Evolutionary conservation across 2,329 filamentous ascomycete species (phyloP), one percentile per base, ranked within the genome.

Genomic region (Stachybotrys chlorohalonatus): DNA sequence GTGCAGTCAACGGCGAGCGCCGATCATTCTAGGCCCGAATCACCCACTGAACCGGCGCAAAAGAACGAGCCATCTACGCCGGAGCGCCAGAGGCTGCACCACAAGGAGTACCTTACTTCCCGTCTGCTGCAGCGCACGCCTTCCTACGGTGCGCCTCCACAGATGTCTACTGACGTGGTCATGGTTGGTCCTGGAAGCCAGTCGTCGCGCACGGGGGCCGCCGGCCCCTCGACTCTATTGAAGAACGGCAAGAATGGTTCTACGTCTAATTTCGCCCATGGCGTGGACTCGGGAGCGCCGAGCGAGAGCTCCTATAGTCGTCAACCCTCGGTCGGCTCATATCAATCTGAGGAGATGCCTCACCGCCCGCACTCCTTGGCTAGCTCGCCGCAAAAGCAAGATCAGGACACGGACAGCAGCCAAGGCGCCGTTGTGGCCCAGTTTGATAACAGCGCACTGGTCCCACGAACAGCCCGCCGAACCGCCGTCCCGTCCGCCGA

Each of bases 31-130:
- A 54, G 53, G 31, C 49, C 30, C 5, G 30, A 51, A 13, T 11
- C 49, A 2, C 30, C 30, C 15, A 31, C 24, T 36, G 30, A 51
- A 32, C 6, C 49, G 8, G 49, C 13, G 13, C 24, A 31, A 7
- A 11, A 49, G 47, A 53, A 55, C 13, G 50, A 53, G 52, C 39
- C 58, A 52, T 62, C 61, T 53, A 68, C 63, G 17, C 68, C 71
- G 30, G 70, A 74, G 46, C 73, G 71, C 55, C 69, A 75, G 55
- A 73, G 71, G 32, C 64, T 69, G 13, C 73, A 76, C 42, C 84
- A 85, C 63, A 85, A 83, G 57, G 81, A 84, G 61, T 82, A 85
- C 57, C 79, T 89, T 52, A 89, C 86, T 7, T 84, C 85, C 32
- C 78, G 84, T 56, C 70, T 89, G 45, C 75, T 90, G 2, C 81